These are phyloP conservation scores for Reticulomyxa filosa DNA, from an alignment of 78 protist genomes.

Conservation along the genomic window DNA sequence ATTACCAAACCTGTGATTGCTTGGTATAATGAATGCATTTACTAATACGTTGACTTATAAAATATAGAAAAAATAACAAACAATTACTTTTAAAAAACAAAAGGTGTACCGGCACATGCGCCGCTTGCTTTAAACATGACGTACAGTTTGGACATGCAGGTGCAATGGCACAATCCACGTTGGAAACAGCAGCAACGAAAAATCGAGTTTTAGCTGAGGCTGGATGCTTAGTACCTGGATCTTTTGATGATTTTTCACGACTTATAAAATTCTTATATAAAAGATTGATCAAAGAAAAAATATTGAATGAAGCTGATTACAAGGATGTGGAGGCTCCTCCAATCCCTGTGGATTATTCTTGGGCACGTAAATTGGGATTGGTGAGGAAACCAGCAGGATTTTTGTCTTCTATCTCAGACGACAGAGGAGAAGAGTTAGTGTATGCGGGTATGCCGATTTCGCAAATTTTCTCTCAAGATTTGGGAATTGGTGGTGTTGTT, in stretches of 20 bases:
- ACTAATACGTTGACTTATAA: not conserved
- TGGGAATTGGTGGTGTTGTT: conserved; percentile 55
- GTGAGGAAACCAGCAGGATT: conserved; percentile 64
- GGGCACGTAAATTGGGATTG: conserved; percentile 55
- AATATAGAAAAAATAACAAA: not conserved
- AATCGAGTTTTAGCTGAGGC: too few species aligned
- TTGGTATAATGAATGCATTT: conserved; percentile 32
- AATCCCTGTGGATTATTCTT: conserved; percentile 61
- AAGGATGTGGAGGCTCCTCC: conserved; percentile 42
- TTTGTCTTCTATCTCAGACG: conserved; percentile 70
- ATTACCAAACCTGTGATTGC: conserved; percentile 75
- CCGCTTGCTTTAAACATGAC: conserved; percentile 27
- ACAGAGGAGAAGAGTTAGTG: conserved; percentile 72
- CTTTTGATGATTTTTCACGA: too few species aligned
- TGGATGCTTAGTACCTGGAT: too few species aligned
- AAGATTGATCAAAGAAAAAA: not conserved
- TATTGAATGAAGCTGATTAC: not conserved
- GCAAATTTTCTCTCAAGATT: conserved; percentile 19
- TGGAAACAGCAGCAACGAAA: too few species aligned
- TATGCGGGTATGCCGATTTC: conserved; percentile 65
- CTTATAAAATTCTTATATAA: too few species aligned
- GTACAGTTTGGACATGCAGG: conserved; percentile 80
- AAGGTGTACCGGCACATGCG: conserved; percentile 61
- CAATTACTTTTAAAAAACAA: not conserved
- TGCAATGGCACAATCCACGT: conserved; percentile 27